Conservation (phyloP, 1,284 basidiomycete species). For the Malassezia sympodialis region DNA sequence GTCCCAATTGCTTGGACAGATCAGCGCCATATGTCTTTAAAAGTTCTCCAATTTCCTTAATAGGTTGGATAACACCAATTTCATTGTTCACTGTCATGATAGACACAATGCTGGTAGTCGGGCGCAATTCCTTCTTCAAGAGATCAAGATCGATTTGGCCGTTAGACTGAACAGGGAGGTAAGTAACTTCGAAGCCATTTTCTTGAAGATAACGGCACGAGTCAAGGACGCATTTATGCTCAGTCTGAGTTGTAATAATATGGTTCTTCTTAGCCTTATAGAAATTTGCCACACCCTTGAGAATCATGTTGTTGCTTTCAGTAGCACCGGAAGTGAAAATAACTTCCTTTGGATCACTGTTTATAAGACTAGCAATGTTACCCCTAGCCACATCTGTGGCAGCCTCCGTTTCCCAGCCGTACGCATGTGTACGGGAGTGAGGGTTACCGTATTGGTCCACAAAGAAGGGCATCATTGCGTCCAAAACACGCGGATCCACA, state of each 20-base stretch:
- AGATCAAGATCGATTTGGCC: slow-evolving; percentile 69
- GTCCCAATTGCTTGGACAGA: slow-evolving; percentile 57
- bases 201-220: slow-evolving; percentile 89
- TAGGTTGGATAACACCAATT: slow-evolving; percentile 94
- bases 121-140: slow-evolving; percentile 71
- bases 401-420: slow-evolving; percentile 96
- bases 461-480: slow-evolving; percentile 89
- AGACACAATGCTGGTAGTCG: slow-evolving; percentile 72
- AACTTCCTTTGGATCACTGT: slow-evolving; percentile 88
- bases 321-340: slow-evolving; percentile 97
- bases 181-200: slow-evolving; percentile 95
- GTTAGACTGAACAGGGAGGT: slow-evolving; percentile 80
- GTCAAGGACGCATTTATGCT: slow-evolving; percentile 98
- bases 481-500: slow-evolving; percentile 89
- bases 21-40: slow-evolving; percentile 54
- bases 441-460: slow-evolving; percentile 98
- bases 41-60: slow-evolving; percentile 84
- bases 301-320: slow-evolving; percentile 94
- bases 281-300: slow-evolving; percentile 94
- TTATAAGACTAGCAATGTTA: slow-evolving; percentile 82
- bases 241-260: slow-evolving; percentile 58
- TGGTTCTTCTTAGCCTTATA: slow-evolving; percentile 46
- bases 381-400: slow-evolving; percentile 83
- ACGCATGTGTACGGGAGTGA: slow-evolving; percentile 93
- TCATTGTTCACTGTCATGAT: slow-evolving; percentile 99